Percentiles rank a stretch among this genome's conserved stretches.
phyloP scores from a whole-genome alignment of 129 eudicot species.

The Logfia minima region DNA sequence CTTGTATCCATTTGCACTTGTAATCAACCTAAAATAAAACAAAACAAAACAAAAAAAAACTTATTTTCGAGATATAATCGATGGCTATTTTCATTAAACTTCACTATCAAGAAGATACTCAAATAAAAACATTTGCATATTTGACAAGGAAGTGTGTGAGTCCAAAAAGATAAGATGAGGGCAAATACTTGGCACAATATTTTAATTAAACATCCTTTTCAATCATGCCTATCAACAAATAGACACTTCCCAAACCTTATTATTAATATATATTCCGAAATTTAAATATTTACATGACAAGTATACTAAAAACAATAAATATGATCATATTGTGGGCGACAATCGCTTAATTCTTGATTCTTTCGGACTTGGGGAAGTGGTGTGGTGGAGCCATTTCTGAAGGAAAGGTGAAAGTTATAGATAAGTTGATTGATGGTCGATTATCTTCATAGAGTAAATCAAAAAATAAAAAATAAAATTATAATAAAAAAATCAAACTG shows the following conservation, averaged over 20 bases:
- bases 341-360: too few relatives aligned
- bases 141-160: constrained; percentile 28
- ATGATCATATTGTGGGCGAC: too few relatives aligned
- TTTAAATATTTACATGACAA: too few relatives aligned
- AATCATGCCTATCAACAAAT: constrained; percentile 17
- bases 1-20: not conserved
- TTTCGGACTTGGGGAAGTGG: too few relatives aligned
- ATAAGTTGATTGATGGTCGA: too few relatives aligned
- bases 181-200: constrained; percentile 33
- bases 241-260: constrained; percentile 26
- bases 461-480: too few relatives aligned
- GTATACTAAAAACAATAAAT: too few relatives aligned
- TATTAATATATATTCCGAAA: too few relatives aligned
- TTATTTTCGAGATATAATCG: constrained; percentile 7
- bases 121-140: constrained; percentile 28
- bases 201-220: constrained; percentile 28
- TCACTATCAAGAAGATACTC: constrained; percentile 34
- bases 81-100: constrained; percentile 24
- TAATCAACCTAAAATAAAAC: not conserved
- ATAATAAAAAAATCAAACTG: too few relatives aligned
- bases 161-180: constrained; percentile 36
- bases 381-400: too few relatives aligned
- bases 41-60: not conserved
- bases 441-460: too few relatives aligned
- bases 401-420: too few relatives aligned